Evolutionary conservation across 345 rosid genomes (phyloP).

Genomic region (Citrus sinensis): DNA sequence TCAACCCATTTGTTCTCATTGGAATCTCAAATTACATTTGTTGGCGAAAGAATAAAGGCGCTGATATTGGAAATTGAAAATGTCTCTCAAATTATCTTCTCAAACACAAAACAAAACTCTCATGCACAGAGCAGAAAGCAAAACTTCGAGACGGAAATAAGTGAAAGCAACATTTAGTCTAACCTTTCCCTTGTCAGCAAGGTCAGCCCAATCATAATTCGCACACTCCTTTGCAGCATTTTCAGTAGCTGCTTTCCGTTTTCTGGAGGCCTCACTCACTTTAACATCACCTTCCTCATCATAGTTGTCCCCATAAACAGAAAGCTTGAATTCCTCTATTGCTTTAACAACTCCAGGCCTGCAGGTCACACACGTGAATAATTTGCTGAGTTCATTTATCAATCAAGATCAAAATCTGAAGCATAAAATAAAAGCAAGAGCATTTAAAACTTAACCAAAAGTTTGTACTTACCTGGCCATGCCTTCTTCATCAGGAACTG

Average conservation of each 20-base stretch:
- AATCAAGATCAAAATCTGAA: background rate
- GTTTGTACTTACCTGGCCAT: conserved; percentile 52
- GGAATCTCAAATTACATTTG: background rate
- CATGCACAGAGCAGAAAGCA: background rate
- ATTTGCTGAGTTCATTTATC: background rate
- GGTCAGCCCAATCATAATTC: conserved; percentile 62
- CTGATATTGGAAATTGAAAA: background rate
- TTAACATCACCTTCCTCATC: conserved; percentile 58
- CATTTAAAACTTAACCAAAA: background rate
- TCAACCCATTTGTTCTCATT: background rate
- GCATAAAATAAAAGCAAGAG: background rate
- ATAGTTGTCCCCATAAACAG: conserved; percentile 66
- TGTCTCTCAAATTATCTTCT: background rate
- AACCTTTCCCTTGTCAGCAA: conserved; percentile 87
- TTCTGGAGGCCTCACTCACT: conserved; percentile 47
- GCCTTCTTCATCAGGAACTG: conserved; percentile 88
- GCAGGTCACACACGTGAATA: conserved; percentile 17
- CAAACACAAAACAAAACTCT: background rate
- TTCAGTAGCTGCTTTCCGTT: conserved; percentile 58
- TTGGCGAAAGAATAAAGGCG: background rate
- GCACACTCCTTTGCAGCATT: conserved; percentile 41
- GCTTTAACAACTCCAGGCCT: conserved; percentile 68
- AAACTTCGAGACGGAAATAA: background rate
- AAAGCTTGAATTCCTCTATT: conserved; percentile 65
- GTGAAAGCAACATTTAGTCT: conserved; percentile 7